Base-by-base conservation (phyloP, 345 rosid genomes). In the Bruguiera sexangula region DNA sequence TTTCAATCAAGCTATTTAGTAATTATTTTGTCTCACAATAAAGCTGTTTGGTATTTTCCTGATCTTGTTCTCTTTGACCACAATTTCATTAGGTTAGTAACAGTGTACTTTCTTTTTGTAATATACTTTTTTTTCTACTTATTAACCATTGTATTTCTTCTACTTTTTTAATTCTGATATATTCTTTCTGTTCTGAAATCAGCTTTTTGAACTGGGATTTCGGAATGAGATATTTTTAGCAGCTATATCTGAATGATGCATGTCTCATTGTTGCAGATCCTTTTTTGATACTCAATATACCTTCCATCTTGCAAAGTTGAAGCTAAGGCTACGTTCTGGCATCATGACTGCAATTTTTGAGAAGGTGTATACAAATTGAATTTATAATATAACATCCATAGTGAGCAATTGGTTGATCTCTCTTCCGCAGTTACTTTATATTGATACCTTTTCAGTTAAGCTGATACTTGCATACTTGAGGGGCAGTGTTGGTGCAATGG, bases 201-300 rank as follows among this genome's bases (percentile, higher is more conserved):
- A 51, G 19, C 3, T 20, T 55, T 15, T 8, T 7, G n/a, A 34
- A 30, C 27, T 22, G 48, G 3, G 9, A 37, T 64, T 60, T 54
- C 36, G 1, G 57, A 22, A 11, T 66, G 8, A 15, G 61, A 21
- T 9, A 57, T 8, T 22, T 65, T 67, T 55, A 26, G 55, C 19
- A 5, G 9, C 29, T 43, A 54, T 48, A 32, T 8, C 52, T 59
- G 18, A 64, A 36, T 56, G 69, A 6, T 43, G 62, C 21, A 66
- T 69, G 55, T 30, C 53, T 60, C 60, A 71, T 82, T 78, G 64
- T 66, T 79, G 79, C 89, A 93, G 98, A 80, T 93, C 98, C 61
- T 87, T 93, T 67, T 84, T 85, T 65, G 98, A 93, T 82, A 86
- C 97, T 53, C 97, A 93, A 66, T 93, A 90, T 76, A 66, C 86